Evolutionary conservation across 1,139 yeast species (phyloP).

Genomic region (Pichia sp.): DNA sequence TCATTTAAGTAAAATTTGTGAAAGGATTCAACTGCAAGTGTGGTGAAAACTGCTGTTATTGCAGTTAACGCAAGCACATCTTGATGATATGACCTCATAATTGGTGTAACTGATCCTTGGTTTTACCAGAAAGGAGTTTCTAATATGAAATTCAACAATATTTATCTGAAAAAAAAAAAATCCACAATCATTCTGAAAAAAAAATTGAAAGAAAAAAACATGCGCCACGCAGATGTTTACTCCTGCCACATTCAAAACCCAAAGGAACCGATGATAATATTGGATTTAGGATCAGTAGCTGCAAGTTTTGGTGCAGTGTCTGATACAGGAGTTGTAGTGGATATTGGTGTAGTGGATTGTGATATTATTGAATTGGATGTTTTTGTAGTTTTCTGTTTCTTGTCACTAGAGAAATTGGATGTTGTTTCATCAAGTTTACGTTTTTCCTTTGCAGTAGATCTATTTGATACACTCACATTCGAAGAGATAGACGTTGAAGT

Average conservation of each 20-base stretch:
- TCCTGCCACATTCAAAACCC: constrained; percentile 5
- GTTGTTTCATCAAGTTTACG: not conserved
- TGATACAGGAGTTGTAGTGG: not conserved
- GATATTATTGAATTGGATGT: not conserved
- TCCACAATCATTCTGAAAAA: not conserved
- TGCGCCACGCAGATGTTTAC: not conserved
- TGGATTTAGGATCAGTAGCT: not conserved
- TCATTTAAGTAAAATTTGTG: constrained; percentile 10
- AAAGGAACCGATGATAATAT: constrained; percentile 14
- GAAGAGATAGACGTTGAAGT: not conserved
- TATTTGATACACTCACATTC: not conserved
- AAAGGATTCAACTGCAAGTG: constrained; percentile 13
- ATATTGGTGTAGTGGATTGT: not conserved
- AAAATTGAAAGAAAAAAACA: not conserved
- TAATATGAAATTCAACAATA: not conserved
- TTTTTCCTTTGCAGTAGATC: not conserved
- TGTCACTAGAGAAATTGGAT: not conserved
- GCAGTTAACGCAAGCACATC: constrained; percentile 3
- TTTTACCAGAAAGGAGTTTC: not conserved
- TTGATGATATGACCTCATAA: constrained; percentile 4
- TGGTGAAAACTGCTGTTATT: constrained; percentile 10
- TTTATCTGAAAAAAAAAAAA: not conserved
- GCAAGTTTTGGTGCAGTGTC: not conserved
- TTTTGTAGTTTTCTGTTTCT: not conserved
- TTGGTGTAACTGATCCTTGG: not conserved